Evolutionary conservation across 805 yeast genomes (phyloP).

Genomic region (Metschnikowia bowlesiae): DNA sequence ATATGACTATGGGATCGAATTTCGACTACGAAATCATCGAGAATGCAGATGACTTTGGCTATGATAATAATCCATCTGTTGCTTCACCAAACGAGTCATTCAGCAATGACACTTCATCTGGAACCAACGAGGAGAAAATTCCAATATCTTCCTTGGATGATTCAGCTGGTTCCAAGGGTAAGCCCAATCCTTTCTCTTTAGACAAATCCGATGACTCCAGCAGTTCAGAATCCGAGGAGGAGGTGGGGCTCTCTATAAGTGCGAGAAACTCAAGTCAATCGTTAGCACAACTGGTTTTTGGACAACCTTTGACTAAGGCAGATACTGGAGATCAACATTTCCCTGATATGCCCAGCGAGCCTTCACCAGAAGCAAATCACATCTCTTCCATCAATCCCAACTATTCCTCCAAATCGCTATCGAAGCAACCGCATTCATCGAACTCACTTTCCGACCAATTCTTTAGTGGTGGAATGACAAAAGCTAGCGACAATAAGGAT

Average conservation of each 20-base stretch:
- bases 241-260: constrained; percentile 35
- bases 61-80: constrained; percentile 5
- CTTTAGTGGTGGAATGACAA: constrained; percentile 26
- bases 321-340: constrained; percentile 16
- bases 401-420: constrained; percentile 31
- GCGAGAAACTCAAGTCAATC: constrained; percentile 40
- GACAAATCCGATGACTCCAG: constrained; percentile 11
- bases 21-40: constrained; percentile 36
- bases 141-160: constrained; percentile 19
- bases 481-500: constrained; percentile 6
- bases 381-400: constrained; percentile 30
- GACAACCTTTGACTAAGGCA: constrained; percentile 18
- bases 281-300: constrained; percentile 40
- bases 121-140: constrained; percentile 9
- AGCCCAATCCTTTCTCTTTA: constrained; percentile 11
- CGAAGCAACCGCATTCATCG: constrained; percentile 42
- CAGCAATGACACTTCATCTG: neutral
- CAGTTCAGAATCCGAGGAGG: constrained; percentile 25
- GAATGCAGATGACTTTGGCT: constrained; percentile 18
- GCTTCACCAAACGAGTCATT: constrained; percentile 13
- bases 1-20: constrained; percentile 37
- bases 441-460: constrained; percentile 37
- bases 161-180: constrained; percentile 8
- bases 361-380: constrained; percentile 25
- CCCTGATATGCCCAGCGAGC: constrained; percentile 19